Evolutionary conservation across 2,329 filamentous ascomycete genomes (phyloP), one percentile per base, ranked within the genome.

Genomic region (Aspergillus aculeatus): DNA sequence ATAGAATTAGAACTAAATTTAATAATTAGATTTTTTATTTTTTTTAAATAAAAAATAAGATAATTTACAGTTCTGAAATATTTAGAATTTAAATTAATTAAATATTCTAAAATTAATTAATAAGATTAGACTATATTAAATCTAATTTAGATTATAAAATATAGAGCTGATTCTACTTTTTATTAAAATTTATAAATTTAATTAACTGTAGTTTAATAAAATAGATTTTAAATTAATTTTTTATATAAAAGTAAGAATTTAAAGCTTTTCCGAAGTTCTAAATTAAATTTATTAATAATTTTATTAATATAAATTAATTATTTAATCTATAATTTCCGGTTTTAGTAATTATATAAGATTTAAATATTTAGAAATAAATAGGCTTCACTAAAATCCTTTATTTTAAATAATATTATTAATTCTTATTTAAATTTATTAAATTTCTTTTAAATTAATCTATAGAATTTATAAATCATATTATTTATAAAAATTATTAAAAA

Each of bases 111-210:
- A 50, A 26, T 3, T 4, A 21, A 4, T 14, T 50, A 7, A 19
- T 50, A 50, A 2, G 7, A 10, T 50, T 23, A 5, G 31, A 4
- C 11, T 29, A 23, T 26, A 50, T 50, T 50, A 50, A 7, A 16
- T 23, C 24, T 50, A 57, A 10, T 52, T 62, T 26, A 23, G 29
- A 29, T 41, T 59, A 53, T 47, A 29, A 5, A 48, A 49, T 55
- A 54, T 52, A 54, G 47, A 23, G 23, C 23, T 23, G 23, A 23
- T 23, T 23, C 3, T 52, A 54, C 50, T 59, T 47, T 21, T 21
- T 47, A 41, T 32, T 35, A 57, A 23, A 52, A 60, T 38, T 51
- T 61, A 50, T 29, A 58, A 55, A 53, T 51, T 58, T 48, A 61
- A 57, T 56, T 52, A 19, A 32, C 23, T 4, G 3, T n/a, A 23